phyloP scores from a whole-genome alignment of 306 rosid genomes.

The Herpetospermum pedunculosum region DNA sequence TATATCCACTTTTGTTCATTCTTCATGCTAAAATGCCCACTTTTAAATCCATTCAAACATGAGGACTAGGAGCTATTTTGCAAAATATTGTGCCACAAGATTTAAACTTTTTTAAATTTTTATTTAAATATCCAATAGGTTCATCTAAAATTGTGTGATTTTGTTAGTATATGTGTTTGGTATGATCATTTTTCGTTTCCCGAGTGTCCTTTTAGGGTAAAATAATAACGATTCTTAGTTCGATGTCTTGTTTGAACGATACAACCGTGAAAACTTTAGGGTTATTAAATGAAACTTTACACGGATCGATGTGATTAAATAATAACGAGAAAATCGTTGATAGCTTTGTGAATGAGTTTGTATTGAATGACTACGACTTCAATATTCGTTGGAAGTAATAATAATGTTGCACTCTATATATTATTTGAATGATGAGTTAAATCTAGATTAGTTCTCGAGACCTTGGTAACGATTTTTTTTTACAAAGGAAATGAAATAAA shows the following conservation, averaged over 20 bases:
- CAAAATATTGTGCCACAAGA: neutral
- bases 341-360: neutral
- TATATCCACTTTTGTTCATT: neutral
- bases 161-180: neutral
- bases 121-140: neutral
- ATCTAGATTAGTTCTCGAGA: neutral
- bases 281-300: neutral
- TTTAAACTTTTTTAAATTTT: neutral
- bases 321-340: neutral
- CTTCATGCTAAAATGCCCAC: conserved; percentile 7
- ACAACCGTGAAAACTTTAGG: neutral
- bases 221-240: neutral
- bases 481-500: too few species aligned
- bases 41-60: neutral
- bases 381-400: too few species aligned
- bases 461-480: neutral
- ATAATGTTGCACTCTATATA: neutral
- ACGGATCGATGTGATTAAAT: neutral
- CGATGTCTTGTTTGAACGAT: neutral
- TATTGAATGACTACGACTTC: neutral
- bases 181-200: neutral
- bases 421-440: neutral
- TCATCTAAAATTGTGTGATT: neutral
- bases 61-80: neutral
- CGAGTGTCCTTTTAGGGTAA: neutral